phyloP scores from a whole-genome alignment of 1,139 yeast species.

The Blastobotrys buckinghamii region DNA sequence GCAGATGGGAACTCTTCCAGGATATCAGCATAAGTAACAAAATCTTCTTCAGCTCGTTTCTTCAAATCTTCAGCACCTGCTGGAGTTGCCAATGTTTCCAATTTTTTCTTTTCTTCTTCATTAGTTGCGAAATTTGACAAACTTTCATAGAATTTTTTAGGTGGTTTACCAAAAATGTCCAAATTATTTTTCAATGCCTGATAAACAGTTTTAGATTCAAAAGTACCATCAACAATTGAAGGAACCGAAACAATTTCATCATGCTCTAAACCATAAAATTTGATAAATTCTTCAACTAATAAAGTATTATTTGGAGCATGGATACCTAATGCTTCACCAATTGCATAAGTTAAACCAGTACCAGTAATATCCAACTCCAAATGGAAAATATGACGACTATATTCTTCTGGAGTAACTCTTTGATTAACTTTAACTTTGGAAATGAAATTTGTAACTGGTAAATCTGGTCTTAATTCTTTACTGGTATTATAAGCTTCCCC shows the following conservation, averaged over 20 bases:
- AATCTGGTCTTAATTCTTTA: conserved; percentile 74
- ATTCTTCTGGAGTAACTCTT: conserved; percentile 87
- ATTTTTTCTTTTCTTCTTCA: conserved; percentile 54
- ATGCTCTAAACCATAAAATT: conserved; percentile 64
- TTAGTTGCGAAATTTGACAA: conserved; percentile 70
- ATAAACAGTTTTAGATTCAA: conserved; percentile 73
- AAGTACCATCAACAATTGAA: conserved; percentile 51
- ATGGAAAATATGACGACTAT: conserved; percentile 94
- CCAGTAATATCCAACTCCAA: conserved; percentile 89
- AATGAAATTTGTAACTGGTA: conserved; percentile 77
- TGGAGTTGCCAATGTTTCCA: conserved; percentile 61
- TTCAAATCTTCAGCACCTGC: conserved; percentile 87
- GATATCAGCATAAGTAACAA: conserved; percentile 74
- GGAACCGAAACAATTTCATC: conserved; percentile 66
- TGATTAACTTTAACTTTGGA: conserved; percentile 89
- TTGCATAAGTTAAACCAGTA: conserved; percentile 84
- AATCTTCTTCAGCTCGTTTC: conserved; percentile 79
- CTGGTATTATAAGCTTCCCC: conserved; percentile 65
- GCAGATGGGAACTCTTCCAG: conserved; percentile 78
- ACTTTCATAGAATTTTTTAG: conserved; percentile 86
- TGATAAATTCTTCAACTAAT: conserved; percentile 62
- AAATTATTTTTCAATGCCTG: conserved; percentile 75
- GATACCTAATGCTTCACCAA: conserved; percentile 95
- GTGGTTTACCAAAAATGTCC: conserved; percentile 92
- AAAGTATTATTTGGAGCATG: conserved; percentile 78